These are phyloP conservation scores for carrot (Daucus carota) DNA, from an alignment of 129 eudicot species.

Conservation along the genomic window DNA sequence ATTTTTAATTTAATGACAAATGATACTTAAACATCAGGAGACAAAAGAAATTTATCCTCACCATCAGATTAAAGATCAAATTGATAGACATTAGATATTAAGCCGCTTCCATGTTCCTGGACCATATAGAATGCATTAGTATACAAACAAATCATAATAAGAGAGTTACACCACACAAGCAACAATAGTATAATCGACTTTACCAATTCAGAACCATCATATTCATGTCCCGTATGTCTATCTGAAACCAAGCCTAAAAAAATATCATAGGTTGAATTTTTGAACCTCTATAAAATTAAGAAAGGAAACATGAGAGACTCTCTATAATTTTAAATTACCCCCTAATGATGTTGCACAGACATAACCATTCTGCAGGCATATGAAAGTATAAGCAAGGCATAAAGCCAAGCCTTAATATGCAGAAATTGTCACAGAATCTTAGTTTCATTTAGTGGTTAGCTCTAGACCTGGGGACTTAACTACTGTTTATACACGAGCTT, in stretches of 20 bases:
- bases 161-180: background rate
- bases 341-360: constrained; percentile 13
- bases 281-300: background rate
- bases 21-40: background rate
- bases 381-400: background rate
- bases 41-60: constrained; percentile 7
- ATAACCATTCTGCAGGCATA: constrained; percentile 3
- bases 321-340: constrained; percentile 16
- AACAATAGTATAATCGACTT: background rate
- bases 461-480: no score
- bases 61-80: constrained; percentile 35
- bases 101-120: constrained; percentile 16
- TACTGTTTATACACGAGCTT: no score
- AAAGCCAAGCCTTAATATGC: background rate
- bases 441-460: no score
- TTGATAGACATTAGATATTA: background rate
- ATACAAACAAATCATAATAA: background rate
- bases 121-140: background rate
- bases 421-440: no score
- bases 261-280: background rate
- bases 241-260: constrained; percentile 28
- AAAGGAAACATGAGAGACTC: background rate
- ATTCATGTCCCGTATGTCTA: constrained; percentile 16
- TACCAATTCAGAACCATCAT: constrained; percentile 17
- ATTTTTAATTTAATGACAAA: background rate